Conservation (phyloP, 345 rosid species). For the Rhizophora apiculata region DNA sequence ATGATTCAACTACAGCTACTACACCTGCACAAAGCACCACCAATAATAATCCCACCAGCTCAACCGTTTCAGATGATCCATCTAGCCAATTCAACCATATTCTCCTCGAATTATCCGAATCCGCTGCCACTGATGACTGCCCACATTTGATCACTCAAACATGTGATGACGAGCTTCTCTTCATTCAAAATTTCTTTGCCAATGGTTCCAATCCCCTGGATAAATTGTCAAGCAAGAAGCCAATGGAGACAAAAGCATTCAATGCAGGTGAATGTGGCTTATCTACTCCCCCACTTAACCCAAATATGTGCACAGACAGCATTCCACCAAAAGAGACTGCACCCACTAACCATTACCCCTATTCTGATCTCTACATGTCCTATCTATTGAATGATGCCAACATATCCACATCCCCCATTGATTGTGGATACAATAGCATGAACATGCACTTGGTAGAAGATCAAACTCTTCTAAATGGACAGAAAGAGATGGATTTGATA, state of each 20-base stretch:
- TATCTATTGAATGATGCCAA: slow-evolving; percentile 50
- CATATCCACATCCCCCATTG: slow-evolving; percentile 16
- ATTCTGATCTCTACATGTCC: slow-evolving; percentile 63
- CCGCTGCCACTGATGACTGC: slow-evolving; percentile 22
- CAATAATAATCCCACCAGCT: slow-evolving; percentile 30
- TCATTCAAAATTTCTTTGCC: slow-evolving; percentile 62
- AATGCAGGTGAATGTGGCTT: slow-evolving; percentile 8
- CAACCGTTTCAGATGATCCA: slow-evolving; percentile 33
- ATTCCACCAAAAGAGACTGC: background rate
- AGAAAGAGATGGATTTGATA: slow-evolving; percentile 86
- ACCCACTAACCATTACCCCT: slow-evolving; percentile 28
- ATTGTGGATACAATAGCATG: slow-evolving; percentile 9
- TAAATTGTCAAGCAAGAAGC: slow-evolving; percentile 10
- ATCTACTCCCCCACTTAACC: slow-evolving; percentile 16
- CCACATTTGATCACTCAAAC: slow-evolving; percentile 32
- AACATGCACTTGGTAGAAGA: slow-evolving; percentile 18
- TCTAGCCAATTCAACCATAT: slow-evolving; percentile 25
- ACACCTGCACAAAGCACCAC: slow-evolving; percentile 15
- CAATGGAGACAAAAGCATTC: background rate
- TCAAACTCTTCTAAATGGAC: slow-evolving; percentile 33
- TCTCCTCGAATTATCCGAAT: slow-evolving; percentile 39
- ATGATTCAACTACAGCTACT: slow-evolving; percentile 1
- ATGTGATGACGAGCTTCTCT: slow-evolving; percentile 61
- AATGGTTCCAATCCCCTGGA: slow-evolving; percentile 25
- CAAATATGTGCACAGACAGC: slow-evolving; percentile 7